Evolutionary conservation across 805 yeast genomes (phyloP).

Genomic region (Debaryomyces castellii): DNA sequence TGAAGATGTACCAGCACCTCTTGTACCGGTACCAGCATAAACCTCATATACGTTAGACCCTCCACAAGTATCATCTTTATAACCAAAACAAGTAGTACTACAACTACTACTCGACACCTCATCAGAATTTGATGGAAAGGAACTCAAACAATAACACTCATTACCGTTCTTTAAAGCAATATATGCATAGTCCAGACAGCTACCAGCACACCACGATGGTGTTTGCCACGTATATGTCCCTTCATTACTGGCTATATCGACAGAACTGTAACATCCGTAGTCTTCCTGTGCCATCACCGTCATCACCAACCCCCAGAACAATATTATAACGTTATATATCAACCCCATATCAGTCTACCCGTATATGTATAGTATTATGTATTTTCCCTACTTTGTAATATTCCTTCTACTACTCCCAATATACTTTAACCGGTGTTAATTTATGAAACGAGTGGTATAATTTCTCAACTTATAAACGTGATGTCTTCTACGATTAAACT

Average conservation of each 20-base stretch:
- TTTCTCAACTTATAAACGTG: neutral
- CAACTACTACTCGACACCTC: constrained; percentile 19
- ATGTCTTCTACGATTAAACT: neutral
- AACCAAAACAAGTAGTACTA: constrained; percentile 34
- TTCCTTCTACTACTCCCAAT: neutral
- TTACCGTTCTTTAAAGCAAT: constrained; percentile 37
- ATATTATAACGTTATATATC: neutral
- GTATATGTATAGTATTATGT: neutral
- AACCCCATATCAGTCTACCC: neutral
- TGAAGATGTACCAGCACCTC: constrained; percentile 5
- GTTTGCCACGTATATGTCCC: constrained; percentile 30
- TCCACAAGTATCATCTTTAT: constrained; percentile 35
- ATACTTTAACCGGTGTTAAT: neutral
- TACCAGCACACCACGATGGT: constrained; percentile 24
- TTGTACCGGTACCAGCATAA: constrained; percentile 23
- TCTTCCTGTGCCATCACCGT: neutral
- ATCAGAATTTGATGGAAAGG: constrained; percentile 25
- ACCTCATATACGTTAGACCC: constrained; percentile 33
- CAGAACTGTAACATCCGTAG: constrained; percentile 30
- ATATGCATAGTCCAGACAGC: constrained; percentile 34
- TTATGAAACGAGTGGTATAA: neutral
- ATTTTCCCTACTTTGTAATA: neutral
- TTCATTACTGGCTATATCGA: constrained; percentile 20
- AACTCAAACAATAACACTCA: constrained; percentile 38
- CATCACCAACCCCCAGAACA: neutral